phyloP scores from a whole-genome alignment of 2,329 filamentous ascomycete species.

The Claviceps fusiformis region DNA sequence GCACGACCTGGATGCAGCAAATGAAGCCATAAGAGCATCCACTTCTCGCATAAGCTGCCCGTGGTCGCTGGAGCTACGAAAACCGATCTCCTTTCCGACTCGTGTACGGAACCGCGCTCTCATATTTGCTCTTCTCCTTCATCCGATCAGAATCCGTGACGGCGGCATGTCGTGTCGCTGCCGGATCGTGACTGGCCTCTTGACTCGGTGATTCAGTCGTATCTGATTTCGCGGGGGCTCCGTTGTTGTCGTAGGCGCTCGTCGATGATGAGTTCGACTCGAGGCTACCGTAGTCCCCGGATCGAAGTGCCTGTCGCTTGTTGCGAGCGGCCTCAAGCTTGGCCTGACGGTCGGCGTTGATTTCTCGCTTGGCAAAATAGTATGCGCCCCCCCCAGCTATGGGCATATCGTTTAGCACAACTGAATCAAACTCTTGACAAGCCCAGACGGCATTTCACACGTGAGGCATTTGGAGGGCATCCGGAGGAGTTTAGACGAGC shows the following conservation, averaged over 20 bases:
- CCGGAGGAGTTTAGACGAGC: no score
- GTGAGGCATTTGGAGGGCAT: neutral
- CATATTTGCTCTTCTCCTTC: constrained; percentile 78
- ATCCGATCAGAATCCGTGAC: constrained; percentile 53
- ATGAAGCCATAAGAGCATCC: neutral
- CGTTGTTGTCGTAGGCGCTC: constrained; percentile 19
- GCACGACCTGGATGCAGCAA: neutral
- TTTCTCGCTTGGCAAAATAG: constrained; percentile 86
- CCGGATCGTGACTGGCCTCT: constrained; percentile 67
- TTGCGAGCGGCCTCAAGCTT: constrained; percentile 54
- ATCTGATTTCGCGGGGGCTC: constrained; percentile 44
- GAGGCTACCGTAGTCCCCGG: constrained; percentile 36
- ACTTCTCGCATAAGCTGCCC: neutral
- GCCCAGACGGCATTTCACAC: no score
- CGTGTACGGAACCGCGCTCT: constrained; percentile 61
- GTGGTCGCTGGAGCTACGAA: constrained; percentile 25
- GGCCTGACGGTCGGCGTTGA: constrained; percentile 75
- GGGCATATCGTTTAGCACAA: neutral
- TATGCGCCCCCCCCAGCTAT: constrained; percentile 82
- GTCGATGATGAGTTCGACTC: constrained; percentile 21
- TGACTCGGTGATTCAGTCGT: constrained; percentile 49
- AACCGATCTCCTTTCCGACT: constrained; percentile 82
- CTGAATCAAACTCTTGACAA: no score
- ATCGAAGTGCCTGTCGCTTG: constrained; percentile 47
- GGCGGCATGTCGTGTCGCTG: constrained; percentile 69